Evolutionary conservation across 345 rosid species (phyloP).

Genomic region (Eucalyptus regnans): DNA sequence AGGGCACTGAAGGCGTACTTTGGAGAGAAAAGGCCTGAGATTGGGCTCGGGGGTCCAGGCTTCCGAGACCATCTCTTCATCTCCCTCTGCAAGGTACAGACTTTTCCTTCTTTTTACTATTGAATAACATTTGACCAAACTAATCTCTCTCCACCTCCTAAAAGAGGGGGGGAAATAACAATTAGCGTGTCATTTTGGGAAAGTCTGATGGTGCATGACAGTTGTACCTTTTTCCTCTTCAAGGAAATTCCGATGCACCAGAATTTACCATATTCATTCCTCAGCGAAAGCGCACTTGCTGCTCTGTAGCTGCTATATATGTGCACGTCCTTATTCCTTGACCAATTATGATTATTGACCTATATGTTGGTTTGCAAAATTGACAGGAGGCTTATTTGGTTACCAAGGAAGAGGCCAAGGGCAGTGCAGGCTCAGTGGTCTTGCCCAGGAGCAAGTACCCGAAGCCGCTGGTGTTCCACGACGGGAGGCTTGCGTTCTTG

Average conservation of each 20-base stretch:
- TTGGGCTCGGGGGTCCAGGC: conserved; percentile 56
- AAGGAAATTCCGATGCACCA: not conserved
- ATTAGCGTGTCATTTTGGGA: not conserved
- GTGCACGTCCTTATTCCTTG: not conserved
- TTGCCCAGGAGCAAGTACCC: conserved; percentile 75
- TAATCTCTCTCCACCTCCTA: not conserved
- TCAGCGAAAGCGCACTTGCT: not conserved
- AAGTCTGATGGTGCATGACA: not conserved
- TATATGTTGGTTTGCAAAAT: not conserved
- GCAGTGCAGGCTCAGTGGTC: conserved; percentile 1
- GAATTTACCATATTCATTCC: not conserved
- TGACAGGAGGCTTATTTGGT: conserved; percentile 65
- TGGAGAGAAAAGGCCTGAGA: conserved; percentile 36
- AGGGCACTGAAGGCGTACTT: conserved; percentile 49
- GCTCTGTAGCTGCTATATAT: not conserved
- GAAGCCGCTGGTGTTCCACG: conserved; percentile 82
- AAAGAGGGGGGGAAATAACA: not conserved
- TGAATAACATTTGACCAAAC: not conserved
- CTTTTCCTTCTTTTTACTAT: not conserved
- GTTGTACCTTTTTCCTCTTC: not conserved
- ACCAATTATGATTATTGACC: not conserved
- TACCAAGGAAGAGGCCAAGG: conserved; percentile 35
- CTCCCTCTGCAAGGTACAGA: conserved; percentile 62
- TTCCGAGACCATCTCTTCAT: conserved; percentile 47
- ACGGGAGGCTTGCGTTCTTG: conserved; percentile 92